Evolutionary conservation across 129 eudicot genomes (phyloP), one percentile per base, ranked within the genome.

Genomic region (Logfia minima): DNA sequence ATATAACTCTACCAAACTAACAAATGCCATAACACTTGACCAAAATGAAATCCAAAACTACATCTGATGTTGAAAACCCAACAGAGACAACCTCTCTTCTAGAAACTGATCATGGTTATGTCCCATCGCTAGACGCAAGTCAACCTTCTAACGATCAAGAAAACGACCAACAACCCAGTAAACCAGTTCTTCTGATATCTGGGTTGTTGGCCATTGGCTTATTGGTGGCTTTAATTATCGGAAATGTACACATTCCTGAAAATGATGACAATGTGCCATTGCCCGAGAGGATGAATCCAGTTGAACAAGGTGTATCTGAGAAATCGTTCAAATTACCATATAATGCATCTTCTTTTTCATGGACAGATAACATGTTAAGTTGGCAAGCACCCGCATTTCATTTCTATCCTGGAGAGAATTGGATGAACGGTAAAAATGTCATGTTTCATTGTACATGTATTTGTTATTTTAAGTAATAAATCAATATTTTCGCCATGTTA

Each of bases 221-320:
- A 39, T n/a, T 83, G 56, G 75, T 73, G 52, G 83, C 80, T 55
- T 78, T 83, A 19, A 48, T 83, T 24, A 35, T 78, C 23, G 83
- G 83, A 48, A 77, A 83, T 75, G 75, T 81, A 56, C 84, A 68
- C 48, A 68, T 75, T 4, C 76, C 61, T 60, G 43, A 75, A 70
- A 48, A 31, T 14, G 59, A 75, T 1, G 24, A 75, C 19, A 31
- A 67, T 56, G 83, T 51, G 43, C 75, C 70, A 23, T 60, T 43
- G 70, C 8, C 48, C 7, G 76, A 63, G 14, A 64, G 86, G 72
- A 68, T 72, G 67, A 53, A 75, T 37, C 85, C 84, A 21, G 79
- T 70, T 29, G 82, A 79, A 17, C 85, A 83, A 67, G 93, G 93
- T 5, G 90, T 90, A 26, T 90, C 96, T 4, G 84, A 82, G 5